Evolutionary conservation across 495 filamentous ascomycete species (phyloP), one percentile per base, ranked within the genome.

Genomic region (Staphylotrichum tortipilum): DNA sequence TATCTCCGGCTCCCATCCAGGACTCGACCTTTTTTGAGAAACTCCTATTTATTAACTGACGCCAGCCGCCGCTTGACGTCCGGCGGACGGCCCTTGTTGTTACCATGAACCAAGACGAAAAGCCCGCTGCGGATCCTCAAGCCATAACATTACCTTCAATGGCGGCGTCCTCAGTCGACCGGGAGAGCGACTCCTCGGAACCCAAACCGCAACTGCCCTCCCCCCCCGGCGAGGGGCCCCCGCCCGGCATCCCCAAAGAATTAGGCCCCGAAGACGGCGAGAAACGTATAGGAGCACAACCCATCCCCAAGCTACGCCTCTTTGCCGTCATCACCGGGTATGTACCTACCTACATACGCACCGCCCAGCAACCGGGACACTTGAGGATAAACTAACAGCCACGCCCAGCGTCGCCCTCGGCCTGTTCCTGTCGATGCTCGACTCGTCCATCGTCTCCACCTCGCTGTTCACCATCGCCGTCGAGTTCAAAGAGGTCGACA

Each of bases 361-460:
- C 8, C 6, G 0, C 12, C 35, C 19, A 9, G 2, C 19, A 34
- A 7, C 7, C 18, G 2, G 4, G n/a, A 41, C 8, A 7, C 26
- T n/a, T n/a, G n/a, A n/a, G n/a, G n/a, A n/a, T n/a, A 35, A 21
- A 23, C 35, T 37, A 14, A 28, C 35, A 5, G 11, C 22, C 26
- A 10, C 9, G 11, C 2, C 12, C 47, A 58, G 52, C 9, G 31
- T 61, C 31, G 15, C 38, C 21, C 39, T 55, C 14, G 67, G 65
- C 11, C 59, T 69, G 7, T 59, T 71, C n/a, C 55, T 71, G 18
- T 62, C 64, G 19, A 60, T 71, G 49, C 56, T 74, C 22, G 72
- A 74, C 53, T 57, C 63, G 2, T 73, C 72, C 22, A 73, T 76
- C 23, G 66, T 76, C 7, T 69, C 73, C 1, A 75, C 72, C 23